Evolutionary conservation across 179 eudicot genomes (phyloP).

Genomic region (Gypsophila paniculata): DNA sequence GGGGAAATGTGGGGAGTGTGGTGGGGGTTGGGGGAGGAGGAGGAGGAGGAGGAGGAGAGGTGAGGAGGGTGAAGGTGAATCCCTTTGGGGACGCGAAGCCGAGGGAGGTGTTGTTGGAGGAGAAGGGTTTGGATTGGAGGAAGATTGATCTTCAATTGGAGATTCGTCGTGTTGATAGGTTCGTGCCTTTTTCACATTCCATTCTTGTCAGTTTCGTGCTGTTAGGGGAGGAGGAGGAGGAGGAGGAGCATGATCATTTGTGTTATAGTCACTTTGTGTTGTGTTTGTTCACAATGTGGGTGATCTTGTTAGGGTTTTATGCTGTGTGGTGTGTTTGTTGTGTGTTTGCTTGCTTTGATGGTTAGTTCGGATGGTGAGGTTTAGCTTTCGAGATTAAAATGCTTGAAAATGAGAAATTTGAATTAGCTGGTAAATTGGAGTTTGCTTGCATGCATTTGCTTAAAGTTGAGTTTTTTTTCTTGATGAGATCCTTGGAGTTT

Average conservation of each 20-base stretch:
- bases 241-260: too few relatives aligned
- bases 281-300: neutral
- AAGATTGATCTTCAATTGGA: slow-evolving; percentile 89
- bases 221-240: too few relatives aligned
- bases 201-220: too few relatives aligned
- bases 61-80: slow-evolving; percentile 67
- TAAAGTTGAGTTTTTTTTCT: neutral
- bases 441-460: neutral
- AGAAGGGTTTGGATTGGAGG: slow-evolving; percentile 93
- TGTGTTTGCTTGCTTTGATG: neutral
- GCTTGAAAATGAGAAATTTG: neutral
- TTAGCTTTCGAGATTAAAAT: slow-evolving; percentile 2
- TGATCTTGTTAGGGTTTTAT: neutral
- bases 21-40: slow-evolving; percentile 30
- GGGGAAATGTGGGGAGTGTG: neutral
- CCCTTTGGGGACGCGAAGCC: slow-evolving; percentile 99
- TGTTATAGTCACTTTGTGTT: too few relatives aligned
- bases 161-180: slow-evolving; percentile 72
- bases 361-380: neutral
- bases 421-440: neutral
- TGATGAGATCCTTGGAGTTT: neutral
- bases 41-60: slow-evolving; percentile 33
- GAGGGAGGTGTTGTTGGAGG: slow-evolving; percentile 76
- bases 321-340: neutral
- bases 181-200: too few relatives aligned